Evolutionary conservation across 306 rosid species (phyloP).

Genomic region (Prunus kanzakura): DNA sequence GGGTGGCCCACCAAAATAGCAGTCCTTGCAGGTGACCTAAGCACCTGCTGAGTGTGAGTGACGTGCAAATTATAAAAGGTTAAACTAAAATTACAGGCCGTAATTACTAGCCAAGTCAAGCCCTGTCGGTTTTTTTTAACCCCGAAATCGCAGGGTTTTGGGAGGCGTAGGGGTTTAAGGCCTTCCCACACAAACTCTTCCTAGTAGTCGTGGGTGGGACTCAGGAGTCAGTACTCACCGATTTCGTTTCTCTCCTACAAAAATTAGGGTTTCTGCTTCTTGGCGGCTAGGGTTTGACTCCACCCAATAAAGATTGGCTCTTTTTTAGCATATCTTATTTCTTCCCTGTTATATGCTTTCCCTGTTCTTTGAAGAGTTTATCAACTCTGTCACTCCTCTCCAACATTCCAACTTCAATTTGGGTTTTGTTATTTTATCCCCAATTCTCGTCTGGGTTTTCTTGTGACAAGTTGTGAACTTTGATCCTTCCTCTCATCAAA

Average conservation of each 20-base stretch:
- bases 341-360: not conserved
- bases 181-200: constrained; percentile 3
- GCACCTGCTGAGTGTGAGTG: not conserved
- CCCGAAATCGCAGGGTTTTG: constrained; percentile 28
- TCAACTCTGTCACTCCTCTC: constrained; percentile 1
- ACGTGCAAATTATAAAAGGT: not conserved
- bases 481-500: constrained; percentile 8
- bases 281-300: constrained; percentile 85
- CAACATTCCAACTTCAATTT: constrained; percentile 5
- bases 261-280: constrained; percentile 12
- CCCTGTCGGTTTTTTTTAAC: not conserved
- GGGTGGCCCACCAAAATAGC: not conserved
- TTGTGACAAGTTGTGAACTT: not conserved
- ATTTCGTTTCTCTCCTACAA: not conserved
- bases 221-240: not conserved
- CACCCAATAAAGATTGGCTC: not conserved
- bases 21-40: not conserved
- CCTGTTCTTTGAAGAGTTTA: not conserved
- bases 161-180: constrained; percentile 31
- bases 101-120: constrained; percentile 1
- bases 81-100: not conserved
- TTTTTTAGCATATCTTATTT: not conserved
- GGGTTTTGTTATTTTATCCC: not conserved
- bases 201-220: constrained; percentile 3
- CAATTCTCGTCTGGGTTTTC: constrained; percentile 7